Conservation (phyloP, 2,329 filamentous ascomycete species). For the Kalmusia sp. region DNA sequence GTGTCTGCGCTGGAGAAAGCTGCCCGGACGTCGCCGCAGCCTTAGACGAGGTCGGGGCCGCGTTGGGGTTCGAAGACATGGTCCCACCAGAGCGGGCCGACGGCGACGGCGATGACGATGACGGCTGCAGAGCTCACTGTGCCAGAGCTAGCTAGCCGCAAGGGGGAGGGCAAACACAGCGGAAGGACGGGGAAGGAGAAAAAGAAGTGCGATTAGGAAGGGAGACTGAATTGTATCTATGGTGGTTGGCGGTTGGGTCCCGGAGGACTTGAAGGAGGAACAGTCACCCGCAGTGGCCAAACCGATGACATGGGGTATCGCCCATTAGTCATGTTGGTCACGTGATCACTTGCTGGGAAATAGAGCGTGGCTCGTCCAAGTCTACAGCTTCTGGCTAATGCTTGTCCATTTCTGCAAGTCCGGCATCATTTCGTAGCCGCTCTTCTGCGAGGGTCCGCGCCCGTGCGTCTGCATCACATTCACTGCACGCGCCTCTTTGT, state of each 20-base stretch:
- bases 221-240: constrained; percentile 13
- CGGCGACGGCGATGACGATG: constrained; percentile 30
- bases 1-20: constrained; percentile 52
- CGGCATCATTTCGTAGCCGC: not conserved
- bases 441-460: no score
- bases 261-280: constrained; percentile 33
- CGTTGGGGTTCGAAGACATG: constrained; percentile 55
- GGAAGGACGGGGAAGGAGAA: constrained; percentile 7
- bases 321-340: constrained; percentile 14
- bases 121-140: constrained; percentile 15
- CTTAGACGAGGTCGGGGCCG: constrained; percentile 51
- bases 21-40: constrained; percentile 44
- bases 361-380: not conserved
- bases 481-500: not conserved
- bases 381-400: not conserved
- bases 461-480: no score
- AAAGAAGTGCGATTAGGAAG: not conserved
- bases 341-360: not conserved
- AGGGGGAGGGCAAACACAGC: constrained; percentile 8
- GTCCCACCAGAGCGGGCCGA: constrained; percentile 35
- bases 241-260: constrained; percentile 31
- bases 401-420: not conserved
- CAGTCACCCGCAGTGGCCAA: constrained; percentile 29
- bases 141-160: constrained; percentile 14
- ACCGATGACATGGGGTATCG: constrained; percentile 3